phyloP scores from a whole-genome alignment of 345 rosid genomes.

The Turnera subulata region DNA sequence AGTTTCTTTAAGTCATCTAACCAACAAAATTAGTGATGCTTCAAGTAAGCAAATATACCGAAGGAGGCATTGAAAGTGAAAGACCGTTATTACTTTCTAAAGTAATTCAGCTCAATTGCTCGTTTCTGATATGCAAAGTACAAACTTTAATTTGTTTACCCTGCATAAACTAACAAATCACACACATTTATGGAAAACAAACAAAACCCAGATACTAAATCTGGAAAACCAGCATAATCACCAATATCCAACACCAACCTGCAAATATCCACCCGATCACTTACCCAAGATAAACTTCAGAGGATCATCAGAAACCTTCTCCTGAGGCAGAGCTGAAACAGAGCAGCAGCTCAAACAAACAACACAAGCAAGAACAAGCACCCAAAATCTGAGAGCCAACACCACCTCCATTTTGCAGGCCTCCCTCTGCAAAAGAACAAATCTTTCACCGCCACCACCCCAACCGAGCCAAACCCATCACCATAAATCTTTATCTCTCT shows the following conservation, averaged over 20 bases:
- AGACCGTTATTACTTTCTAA: background rate
- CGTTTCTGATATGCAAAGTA: background rate
- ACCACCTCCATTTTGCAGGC: slow-evolving; percentile 19
- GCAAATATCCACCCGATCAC: slow-evolving; percentile 1
- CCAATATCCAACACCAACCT: background rate
- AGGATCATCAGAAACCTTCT: slow-evolving; percentile 33
- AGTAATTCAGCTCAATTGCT: background rate
- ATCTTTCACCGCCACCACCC: slow-evolving; percentile 1
- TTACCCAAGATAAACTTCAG: slow-evolving; percentile 61
- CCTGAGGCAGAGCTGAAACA: slow-evolving; percentile 22
- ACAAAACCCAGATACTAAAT: slow-evolving; percentile 12
- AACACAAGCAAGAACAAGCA: slow-evolving; percentile 16
- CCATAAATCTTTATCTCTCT: slow-evolving; percentile 2
- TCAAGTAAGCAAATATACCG: background rate
- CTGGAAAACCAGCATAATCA: background rate
- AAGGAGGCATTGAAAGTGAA: background rate
- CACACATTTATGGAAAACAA: slow-evolving; percentile 1
- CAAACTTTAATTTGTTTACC: background rate
- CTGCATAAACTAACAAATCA: background rate
- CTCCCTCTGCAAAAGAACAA: background rate
- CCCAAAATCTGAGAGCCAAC: slow-evolving; percentile 10
- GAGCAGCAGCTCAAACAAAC: slow-evolving; percentile 25
- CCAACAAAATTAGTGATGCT: background rate
- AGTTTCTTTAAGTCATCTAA: background rate
- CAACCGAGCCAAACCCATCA: slow-evolving; percentile 18